A percentile compares a stretch with the other conserved stretches of the same genome.
Evolutionary conservation across 2,329 filamentous ascomycete species (phyloP).

Genomic region (Fusarium camptoceras): DNA sequence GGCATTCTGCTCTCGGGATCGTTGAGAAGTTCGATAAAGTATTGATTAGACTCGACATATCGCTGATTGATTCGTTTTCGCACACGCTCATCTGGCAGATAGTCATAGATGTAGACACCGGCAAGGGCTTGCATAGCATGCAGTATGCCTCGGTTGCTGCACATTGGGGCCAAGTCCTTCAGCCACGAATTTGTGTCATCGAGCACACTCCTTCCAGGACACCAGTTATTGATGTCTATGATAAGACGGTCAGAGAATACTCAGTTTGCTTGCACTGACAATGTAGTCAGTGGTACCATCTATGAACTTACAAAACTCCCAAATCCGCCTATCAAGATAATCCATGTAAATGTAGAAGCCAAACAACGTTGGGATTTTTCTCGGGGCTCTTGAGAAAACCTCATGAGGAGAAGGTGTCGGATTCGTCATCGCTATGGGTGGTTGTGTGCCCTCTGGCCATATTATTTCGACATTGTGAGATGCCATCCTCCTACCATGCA

Average conservation of each 20-base stretch:
- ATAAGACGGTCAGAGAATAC: constrained; percentile 8
- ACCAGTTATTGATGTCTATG: constrained; percentile 55
- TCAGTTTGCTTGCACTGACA: neutral
- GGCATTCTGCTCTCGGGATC: constrained; percentile 36
- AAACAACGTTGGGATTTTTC: constrained; percentile 47
- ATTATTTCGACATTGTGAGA: constrained; percentile 17
- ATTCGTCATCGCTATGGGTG: constrained; percentile 18
- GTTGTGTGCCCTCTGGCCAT: constrained; percentile 10
- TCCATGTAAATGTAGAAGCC: constrained; percentile 51
- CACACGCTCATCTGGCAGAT: constrained; percentile 50
- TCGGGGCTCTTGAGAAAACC: constrained; percentile 25
- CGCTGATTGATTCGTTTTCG: constrained; percentile 50
- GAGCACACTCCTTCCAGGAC: constrained; percentile 55
- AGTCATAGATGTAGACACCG: constrained; percentile 57
- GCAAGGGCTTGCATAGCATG: constrained; percentile 56
- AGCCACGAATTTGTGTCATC: constrained; percentile 55
- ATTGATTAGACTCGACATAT: constrained; percentile 48
- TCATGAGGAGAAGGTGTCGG: constrained; percentile 24
- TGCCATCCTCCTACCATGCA: constrained; percentile 8
- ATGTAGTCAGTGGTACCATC: neutral
- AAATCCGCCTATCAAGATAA: constrained; percentile 49
- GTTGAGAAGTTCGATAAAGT: constrained; percentile 48
- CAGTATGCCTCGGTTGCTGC: constrained; percentile 50
- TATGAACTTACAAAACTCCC: constrained; percentile 51
- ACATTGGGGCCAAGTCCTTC: constrained; percentile 55